These are phyloP conservation scores for Syzygium malaccense DNA, from an alignment of 441 rosid species.

Conservation along the genomic window DNA sequence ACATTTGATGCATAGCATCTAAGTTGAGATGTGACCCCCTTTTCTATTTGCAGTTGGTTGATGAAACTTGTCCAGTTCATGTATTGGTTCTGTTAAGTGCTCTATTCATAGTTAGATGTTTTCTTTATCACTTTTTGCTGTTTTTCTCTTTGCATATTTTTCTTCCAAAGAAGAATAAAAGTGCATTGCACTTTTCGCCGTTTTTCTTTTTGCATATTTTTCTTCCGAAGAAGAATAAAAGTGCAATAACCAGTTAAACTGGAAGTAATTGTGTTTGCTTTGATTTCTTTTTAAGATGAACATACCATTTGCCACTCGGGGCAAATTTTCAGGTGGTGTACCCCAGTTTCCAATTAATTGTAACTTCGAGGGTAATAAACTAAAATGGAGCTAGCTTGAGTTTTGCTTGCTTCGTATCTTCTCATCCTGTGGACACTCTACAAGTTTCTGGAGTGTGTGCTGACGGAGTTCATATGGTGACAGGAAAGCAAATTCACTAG, in stretches of 20 bases:
- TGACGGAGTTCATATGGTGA: conserved; percentile 2
- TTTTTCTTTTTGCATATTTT: not conserved
- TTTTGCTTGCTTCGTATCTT: not conserved
- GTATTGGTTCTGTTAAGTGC: not conserved
- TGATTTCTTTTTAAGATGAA: not conserved
- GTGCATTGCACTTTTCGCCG: too few relatives aligned
- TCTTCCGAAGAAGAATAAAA: not conserved
- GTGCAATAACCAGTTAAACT: not conserved
- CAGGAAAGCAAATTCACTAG: conserved; percentile 77
- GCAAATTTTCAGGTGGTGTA: not conserved
- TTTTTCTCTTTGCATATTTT: not conserved
- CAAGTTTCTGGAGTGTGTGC: not conserved
- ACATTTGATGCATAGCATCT: not conserved
- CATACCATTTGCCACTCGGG: not conserved
- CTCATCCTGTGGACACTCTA: not conserved
- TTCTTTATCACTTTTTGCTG: too few relatives aligned
- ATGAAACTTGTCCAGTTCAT: not conserved
- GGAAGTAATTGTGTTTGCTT: not conserved
- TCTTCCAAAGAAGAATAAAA: not conserved
- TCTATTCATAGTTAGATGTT: not conserved
- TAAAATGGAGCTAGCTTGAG: not conserved
- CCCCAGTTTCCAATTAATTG: not conserved
- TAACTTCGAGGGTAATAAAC: not conserved
- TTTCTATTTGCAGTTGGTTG: not conserved
- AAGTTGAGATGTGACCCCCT: not conserved